Percentiles rank a stretch among this genome's conserved stretches.
Evolutionary conservation across 2,329 filamentous ascomycete genomes (phyloP).

Genomic region (Whalleya microplaca): DNA sequence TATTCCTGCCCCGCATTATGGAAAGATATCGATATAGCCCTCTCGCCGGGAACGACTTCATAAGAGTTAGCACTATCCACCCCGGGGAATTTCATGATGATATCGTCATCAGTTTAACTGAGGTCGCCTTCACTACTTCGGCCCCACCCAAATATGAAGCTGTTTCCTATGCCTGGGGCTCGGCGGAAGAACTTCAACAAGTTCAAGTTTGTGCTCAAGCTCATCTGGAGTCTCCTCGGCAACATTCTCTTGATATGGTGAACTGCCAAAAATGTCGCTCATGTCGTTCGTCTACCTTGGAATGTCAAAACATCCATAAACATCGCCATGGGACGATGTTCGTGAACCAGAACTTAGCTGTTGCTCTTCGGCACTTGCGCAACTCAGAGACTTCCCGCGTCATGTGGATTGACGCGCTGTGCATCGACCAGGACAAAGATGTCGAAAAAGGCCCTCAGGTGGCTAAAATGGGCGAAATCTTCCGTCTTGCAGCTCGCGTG

Average conservation of each 20-base stretch:
- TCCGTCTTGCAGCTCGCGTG: slow-evolving; percentile 17
- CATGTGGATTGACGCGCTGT: slow-evolving; percentile 31
- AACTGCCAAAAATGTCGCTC: not conserved
- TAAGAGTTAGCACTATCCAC: slow-evolving; percentile 10
- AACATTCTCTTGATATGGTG: not conserved
- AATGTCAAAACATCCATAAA: no score
- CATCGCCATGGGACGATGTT: not conserved
- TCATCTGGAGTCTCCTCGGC: no score
- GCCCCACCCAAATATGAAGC: slow-evolving; percentile 8
- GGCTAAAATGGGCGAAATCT: slow-evolving; percentile 28
- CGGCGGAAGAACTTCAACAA: not conserved
- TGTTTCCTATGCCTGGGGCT: slow-evolving; percentile 15
- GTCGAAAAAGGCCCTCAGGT: slow-evolving; percentile 24
- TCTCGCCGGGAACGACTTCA: slow-evolving; percentile 1
- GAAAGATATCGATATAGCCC: slow-evolving; percentile 1
- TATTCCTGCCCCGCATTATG: no score
- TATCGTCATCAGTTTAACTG: slow-evolving; percentile 5
- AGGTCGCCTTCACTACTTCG: not conserved
- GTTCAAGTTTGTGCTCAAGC: not conserved
- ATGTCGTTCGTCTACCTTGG: no score
- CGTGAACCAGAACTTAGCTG: slow-evolving; percentile 1
- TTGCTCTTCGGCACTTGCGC: slow-evolving; percentile 14
- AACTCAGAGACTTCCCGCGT: not conserved
- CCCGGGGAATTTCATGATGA: slow-evolving; percentile 7
- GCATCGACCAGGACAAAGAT: slow-evolving; percentile 28